phyloP scores from a whole-genome alignment of 768 basidiomycete genomes.

The Leccinum subgranulosum region DNA sequence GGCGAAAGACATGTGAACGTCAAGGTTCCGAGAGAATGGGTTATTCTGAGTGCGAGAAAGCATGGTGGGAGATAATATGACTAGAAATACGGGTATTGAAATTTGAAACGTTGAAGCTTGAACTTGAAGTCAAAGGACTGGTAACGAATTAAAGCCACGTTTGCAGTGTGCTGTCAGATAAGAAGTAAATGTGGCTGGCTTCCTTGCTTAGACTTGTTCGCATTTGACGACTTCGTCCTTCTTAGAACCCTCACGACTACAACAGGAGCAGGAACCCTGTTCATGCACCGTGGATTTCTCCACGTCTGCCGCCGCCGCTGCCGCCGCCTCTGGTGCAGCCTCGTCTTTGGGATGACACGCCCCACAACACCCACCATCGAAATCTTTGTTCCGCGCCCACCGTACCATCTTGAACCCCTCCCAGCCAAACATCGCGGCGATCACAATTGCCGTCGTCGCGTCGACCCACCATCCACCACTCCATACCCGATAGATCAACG shows the following conservation, averaged over 20 bases:
- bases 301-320: neutral
- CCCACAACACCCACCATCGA: constrained; percentile 39
- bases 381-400: constrained; percentile 35
- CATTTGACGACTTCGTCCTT: neutral
- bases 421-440: constrained; percentile 42
- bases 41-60: neutral
- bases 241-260: neutral
- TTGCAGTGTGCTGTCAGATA: neutral
- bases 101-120: neutral
- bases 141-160: neutral
- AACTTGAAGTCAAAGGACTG: neutral
- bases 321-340: neutral
- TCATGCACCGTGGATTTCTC: neutral
- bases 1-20: no score
- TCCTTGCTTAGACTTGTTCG: constrained; percentile 8
- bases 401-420: constrained; percentile 43
- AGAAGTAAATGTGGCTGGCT: neutral
- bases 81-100: no score
- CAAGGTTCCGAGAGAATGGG: no score
- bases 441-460: constrained; percentile 38
- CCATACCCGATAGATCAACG: constrained; percentile 39
- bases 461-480: constrained; percentile 50
- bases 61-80: neutral
- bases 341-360: neutral
- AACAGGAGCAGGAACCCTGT: neutral